Evolutionary conservation across 345 rosid species (phyloP).

Genomic region (Viola odorata): DNA sequence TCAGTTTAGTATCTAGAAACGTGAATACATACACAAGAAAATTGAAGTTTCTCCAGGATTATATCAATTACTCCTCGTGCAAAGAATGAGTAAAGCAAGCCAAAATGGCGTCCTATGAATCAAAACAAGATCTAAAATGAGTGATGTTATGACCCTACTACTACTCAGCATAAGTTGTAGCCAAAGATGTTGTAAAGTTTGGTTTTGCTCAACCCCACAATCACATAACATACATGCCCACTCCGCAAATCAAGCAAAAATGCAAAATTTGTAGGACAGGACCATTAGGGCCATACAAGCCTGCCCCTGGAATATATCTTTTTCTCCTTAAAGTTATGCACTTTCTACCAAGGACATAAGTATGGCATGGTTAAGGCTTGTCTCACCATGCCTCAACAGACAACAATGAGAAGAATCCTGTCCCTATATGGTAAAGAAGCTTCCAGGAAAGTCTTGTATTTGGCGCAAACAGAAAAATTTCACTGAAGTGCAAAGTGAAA

Average conservation of each 20-base stretch:
- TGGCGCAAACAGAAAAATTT: neutral
- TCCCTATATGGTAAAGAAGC: neutral
- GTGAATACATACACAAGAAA: neutral
- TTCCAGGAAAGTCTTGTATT: neutral
- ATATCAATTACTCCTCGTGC: slow-evolving; percentile 7
- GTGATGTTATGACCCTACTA: slow-evolving; percentile 6
- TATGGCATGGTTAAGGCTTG: neutral
- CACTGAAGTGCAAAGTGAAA: neutral
- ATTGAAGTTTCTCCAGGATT: slow-evolving; percentile 1
- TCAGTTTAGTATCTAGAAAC: neutral
- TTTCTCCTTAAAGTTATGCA: neutral
- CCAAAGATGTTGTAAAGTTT: neutral
- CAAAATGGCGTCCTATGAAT: neutral
- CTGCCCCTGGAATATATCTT: too few species aligned
- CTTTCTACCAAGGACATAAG: neutral
- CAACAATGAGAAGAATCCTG: neutral
- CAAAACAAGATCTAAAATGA: slow-evolving; percentile 8
- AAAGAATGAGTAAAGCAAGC: neutral
- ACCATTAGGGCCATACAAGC: neutral
- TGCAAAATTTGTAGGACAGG: neutral
- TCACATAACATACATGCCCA: neutral
- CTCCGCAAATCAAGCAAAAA: neutral
- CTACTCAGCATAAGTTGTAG: neutral
- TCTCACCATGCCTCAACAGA: neutral
- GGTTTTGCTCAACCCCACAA: neutral